Percentiles rank a stretch among this genome's conserved stretches.
Evolutionary conservation across 495 filamentous ascomycete species (phyloP).

Genomic region (Umbilicaria muhlenbergii): DNA sequence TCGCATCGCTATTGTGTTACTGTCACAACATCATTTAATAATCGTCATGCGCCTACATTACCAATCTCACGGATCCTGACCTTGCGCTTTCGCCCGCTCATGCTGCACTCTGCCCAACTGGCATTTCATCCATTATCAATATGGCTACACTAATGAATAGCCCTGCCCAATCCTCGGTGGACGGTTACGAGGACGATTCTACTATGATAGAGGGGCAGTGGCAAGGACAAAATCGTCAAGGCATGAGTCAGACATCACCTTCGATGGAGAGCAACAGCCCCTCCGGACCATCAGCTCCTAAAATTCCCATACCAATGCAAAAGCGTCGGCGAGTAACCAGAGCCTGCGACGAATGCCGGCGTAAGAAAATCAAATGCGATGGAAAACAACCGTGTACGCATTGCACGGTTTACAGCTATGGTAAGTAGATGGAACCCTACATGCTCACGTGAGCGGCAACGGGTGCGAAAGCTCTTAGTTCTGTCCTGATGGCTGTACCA

Average conservation of each 20-base stretch:
- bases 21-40: too few relatives aligned
- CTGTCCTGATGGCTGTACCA: slow-evolving; percentile 27
- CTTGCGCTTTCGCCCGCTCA: too few relatives aligned
- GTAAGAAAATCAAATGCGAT: slow-evolving; percentile 98
- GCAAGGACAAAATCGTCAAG: background rate
- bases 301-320: slow-evolving; percentile 4
- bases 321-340: slow-evolving; percentile 20
- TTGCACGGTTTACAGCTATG: slow-evolving; percentile 96
- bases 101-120: too few relatives aligned
- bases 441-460: background rate
- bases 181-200: too few relatives aligned
- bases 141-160: too few relatives aligned
- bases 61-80: too few relatives aligned
- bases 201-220: too few relatives aligned
- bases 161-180: too few relatives aligned
- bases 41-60: too few relatives aligned
- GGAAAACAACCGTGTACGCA: slow-evolving; percentile 96
- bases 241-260: background rate
- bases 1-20: too few relatives aligned
- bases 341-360: slow-evolving; percentile 67
- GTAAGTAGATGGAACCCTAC: slow-evolving; percentile 33
- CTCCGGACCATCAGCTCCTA: background rate
- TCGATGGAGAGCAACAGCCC: background rate
- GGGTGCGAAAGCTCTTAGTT: background rate
- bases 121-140: too few relatives aligned